These are phyloP conservation scores for Phytophthora brassicae DNA, from an alignment of 352 stramenopile genomes.

Conservation along the genomic window DNA sequence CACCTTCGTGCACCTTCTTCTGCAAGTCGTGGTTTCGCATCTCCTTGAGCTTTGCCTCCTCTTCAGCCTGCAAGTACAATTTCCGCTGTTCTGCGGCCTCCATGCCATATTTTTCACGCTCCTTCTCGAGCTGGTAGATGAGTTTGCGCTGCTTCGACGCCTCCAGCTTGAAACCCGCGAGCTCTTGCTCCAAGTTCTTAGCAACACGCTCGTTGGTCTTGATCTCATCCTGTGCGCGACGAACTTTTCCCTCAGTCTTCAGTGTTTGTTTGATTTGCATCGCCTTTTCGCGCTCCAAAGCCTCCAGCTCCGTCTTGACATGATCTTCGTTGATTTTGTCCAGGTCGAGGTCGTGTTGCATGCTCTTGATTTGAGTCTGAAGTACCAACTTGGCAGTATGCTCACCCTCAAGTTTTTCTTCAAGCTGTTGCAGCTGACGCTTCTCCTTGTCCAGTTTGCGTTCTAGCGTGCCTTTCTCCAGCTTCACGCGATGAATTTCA, in stretches of 20 bases:
- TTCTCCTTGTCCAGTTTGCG: slow-evolving; percentile 89
- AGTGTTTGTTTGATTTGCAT: slow-evolving; percentile 84
- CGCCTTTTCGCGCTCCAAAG: slow-evolving; percentile 86
- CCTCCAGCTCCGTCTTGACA: slow-evolving; percentile 72
- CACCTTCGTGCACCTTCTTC: slow-evolving; percentile 88
- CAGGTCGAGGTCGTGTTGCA: slow-evolving; percentile 77
- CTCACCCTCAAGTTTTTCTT: slow-evolving; percentile 91
- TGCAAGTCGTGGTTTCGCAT: slow-evolving; percentile 84
- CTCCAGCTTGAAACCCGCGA: slow-evolving; percentile 84
- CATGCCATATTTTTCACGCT: slow-evolving; percentile 91
- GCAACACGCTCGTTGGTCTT: slow-evolving; percentile 92
- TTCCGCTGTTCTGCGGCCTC: slow-evolving; percentile 85
- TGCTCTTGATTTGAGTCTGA: slow-evolving; percentile 81
- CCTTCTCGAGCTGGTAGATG: slow-evolving; percentile 92
- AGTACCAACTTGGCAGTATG: slow-evolving; percentile 83
- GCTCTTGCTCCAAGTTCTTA: slow-evolving; percentile 83
- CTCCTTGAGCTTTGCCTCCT: slow-evolving; percentile 79
- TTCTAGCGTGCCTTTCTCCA: slow-evolving; percentile 91
- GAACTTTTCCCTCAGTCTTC: slow-evolving; percentile 84
- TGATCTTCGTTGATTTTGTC: slow-evolving; percentile 83
- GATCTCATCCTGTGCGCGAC: slow-evolving; percentile 88
- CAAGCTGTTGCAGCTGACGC: slow-evolving; percentile 84
- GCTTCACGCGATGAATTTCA: slow-evolving; percentile 80
- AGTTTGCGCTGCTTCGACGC: slow-evolving; percentile 88
- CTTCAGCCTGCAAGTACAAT: slow-evolving; percentile 82